A percentile compares a stretch with the other conserved stretches of the same genome.
These are phyloP conservation scores for Talaromyces sp. DNA, from an alignment of 2,329 filamentous ascomycete genomes.

Conservation along the genomic window DNA sequence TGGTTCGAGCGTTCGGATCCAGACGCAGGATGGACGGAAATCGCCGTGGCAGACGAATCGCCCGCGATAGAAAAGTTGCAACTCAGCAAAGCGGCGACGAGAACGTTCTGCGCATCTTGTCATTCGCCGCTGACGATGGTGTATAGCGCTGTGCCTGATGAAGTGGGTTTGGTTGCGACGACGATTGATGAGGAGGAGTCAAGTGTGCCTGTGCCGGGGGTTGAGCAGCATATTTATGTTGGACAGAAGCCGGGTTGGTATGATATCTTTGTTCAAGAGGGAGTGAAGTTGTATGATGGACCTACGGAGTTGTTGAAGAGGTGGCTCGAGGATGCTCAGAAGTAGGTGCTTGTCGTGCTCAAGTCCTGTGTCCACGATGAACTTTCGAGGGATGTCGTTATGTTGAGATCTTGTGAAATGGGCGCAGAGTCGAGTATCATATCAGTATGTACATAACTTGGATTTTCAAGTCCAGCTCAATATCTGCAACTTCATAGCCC, in stretches of 20 bases:
- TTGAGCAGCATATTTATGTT: constrained; percentile 1
- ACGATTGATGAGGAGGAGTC: neutral
- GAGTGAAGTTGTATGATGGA: neutral
- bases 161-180: neutral
- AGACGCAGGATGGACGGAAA: neutral
- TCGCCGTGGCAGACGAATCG: neutral
- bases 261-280: neutral
- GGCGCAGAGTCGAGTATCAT: too few relatives aligned
- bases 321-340: neutral
- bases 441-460: too few relatives aligned
- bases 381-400: neutral
- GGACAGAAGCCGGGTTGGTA: neutral
- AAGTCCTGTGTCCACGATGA: neutral
- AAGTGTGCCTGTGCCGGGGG: neutral
- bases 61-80: neutral
- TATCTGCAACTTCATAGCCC: too few relatives aligned
- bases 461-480: too few relatives aligned
- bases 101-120: neutral
- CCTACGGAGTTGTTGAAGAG: neutral
- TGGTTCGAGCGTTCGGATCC: neutral
- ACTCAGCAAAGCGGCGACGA: constrained; percentile 1
- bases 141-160: neutral
- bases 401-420: neutral
- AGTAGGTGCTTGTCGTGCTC: neutral
- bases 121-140: neutral